phyloP scores from a whole-genome alignment of 2,329 filamentous ascomycete genomes.

The Xylariaceae sp. region DNA sequence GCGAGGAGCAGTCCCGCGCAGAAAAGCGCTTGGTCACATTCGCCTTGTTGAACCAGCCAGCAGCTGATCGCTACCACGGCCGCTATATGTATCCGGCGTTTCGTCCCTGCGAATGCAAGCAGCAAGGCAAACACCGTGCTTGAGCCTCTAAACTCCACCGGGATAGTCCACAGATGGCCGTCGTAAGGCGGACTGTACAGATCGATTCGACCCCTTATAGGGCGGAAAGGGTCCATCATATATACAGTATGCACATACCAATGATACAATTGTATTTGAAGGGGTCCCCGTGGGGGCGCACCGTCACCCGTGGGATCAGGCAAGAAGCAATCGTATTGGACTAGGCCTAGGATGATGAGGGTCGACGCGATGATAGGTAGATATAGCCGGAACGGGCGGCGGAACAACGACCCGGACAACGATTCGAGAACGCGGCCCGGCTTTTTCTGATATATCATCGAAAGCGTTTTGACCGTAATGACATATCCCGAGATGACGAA shows the following conservation, averaged over 20 bases:
- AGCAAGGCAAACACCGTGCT: constrained; percentile 27
- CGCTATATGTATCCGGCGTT: constrained; percentile 22
- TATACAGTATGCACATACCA: constrained; percentile 33
- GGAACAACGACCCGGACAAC: constrained; percentile 30
- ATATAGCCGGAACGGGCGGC: constrained; percentile 38
- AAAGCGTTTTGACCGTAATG: constrained; percentile 37
- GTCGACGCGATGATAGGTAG: constrained; percentile 32
- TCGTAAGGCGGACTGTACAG: constrained; percentile 35
- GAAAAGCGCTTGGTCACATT: constrained; percentile 28
- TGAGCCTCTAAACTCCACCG: constrained; percentile 27
- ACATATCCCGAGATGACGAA: constrained; percentile 43
- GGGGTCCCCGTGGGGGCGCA: constrained; percentile 5
- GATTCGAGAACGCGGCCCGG: constrained; percentile 17
- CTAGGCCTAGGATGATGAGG: constrained; percentile 16
- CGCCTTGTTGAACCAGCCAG: constrained; percentile 14
- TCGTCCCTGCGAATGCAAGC: constrained; percentile 17
- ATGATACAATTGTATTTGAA: constrained; percentile 34
- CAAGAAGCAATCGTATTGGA: constrained; percentile 4
- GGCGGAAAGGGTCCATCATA: constrained; percentile 32
- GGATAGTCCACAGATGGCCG: constrained; percentile 29
- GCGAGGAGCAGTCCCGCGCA: constrained; percentile 27
- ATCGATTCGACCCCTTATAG: constrained; percentile 39
- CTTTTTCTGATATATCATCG: constrained; percentile 20
- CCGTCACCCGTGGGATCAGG: background rate
- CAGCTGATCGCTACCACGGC: constrained; percentile 7